Base-by-base conservation (phyloP, 2,329 filamentous ascomycete species). In the Colletotrichum sp. region DNA sequence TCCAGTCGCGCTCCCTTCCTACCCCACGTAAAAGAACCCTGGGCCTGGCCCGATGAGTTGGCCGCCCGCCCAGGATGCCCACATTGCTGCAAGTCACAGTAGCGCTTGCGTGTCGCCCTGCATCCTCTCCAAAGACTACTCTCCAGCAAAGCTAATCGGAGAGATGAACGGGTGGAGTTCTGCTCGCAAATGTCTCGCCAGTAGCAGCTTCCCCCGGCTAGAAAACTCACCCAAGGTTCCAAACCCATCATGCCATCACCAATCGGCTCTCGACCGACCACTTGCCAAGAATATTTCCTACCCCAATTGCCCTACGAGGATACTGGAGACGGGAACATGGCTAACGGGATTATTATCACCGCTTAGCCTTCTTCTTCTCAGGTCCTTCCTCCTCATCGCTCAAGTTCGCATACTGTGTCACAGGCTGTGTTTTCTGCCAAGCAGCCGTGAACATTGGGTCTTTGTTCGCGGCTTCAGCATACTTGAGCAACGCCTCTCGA, bases 381-480 rank as follows among this genome's bases (percentile, higher is more conserved):
- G 78, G 78, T 4, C 78, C 78, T 66, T 78, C 78, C n/a, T 78
- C 78, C 60, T 79, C 78, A 39, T 98, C 96, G 83, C 96, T 98
- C 39, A 97, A 81, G 59, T 98, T 95, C 9, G 95, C 94, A 87
- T 98, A 99, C 79, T 98, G 94, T 30, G 96, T 95, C 79, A 96
- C 93, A 0, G 97, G 97, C 86, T 99, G 96, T 49, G 96, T 99
- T 80, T 94, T 90, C 82, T 94, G 94, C 95, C 96, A 99, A 18
- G 96, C 97, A 79, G 95, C 95, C 34, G 97, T 99, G 82, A 99
- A 99, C 80, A 98, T 90, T 1, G 96, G 96, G 83, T 99, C 96
- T 83, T 95, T 96, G 85, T 98, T 93, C 15, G 96, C 96, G 82
- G 98, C 93, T 71, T 98, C 95, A 49, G 96, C 96, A 88, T 99